Conservation (phyloP, 306 rosid genomes). For the Erythrophleum fordii region DNA sequence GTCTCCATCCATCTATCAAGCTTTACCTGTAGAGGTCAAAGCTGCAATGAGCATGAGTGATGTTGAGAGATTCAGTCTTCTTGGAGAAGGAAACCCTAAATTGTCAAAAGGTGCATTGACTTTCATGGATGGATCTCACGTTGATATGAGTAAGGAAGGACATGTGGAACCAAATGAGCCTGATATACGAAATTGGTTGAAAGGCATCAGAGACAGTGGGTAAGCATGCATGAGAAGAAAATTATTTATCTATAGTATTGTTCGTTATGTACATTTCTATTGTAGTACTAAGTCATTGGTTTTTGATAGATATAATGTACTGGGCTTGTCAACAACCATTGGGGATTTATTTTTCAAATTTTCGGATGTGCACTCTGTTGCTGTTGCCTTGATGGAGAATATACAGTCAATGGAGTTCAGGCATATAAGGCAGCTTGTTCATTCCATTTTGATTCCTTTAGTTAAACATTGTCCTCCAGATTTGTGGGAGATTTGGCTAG, state of each 20-base stretch:
- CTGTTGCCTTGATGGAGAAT: constrained; percentile 85
- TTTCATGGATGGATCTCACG: constrained; percentile 56
- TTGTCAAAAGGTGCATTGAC: constrained; percentile 56
- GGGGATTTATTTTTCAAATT: constrained; percentile 83
- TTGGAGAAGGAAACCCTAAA: constrained; percentile 91
- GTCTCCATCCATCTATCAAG: constrained; percentile 75
- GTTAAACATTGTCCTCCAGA: constrained; percentile 80
- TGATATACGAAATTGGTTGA: constrained; percentile 90
- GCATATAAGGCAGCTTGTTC: constrained; percentile 90
- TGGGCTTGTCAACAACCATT: constrained; percentile 88
- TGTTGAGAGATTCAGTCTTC: constrained; percentile 78
- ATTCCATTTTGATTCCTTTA: constrained; percentile 80
- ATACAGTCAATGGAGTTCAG: constrained; percentile 96
- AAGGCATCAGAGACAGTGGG: constrained; percentile 97
- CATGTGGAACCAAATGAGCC: constrained; percentile 67
- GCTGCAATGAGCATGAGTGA: constrained; percentile 90
- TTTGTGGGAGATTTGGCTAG: constrained; percentile 91
- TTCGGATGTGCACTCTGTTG: constrained; percentile 70
- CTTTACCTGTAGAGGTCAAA: constrained; percentile 79
- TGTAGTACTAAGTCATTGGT: constrained; percentile 34
- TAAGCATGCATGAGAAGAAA: constrained; percentile 47
- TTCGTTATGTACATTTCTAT: constrained; percentile 26
- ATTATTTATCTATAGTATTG: constrained; percentile 32
- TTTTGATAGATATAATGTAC: constrained; percentile 74
- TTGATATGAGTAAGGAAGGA: constrained; percentile 67